Evolutionary conservation across 2,329 filamentous ascomycete species (phyloP), one percentile per base, ranked within the genome.

Genomic region (Hymenoscyphus repandus): DNA sequence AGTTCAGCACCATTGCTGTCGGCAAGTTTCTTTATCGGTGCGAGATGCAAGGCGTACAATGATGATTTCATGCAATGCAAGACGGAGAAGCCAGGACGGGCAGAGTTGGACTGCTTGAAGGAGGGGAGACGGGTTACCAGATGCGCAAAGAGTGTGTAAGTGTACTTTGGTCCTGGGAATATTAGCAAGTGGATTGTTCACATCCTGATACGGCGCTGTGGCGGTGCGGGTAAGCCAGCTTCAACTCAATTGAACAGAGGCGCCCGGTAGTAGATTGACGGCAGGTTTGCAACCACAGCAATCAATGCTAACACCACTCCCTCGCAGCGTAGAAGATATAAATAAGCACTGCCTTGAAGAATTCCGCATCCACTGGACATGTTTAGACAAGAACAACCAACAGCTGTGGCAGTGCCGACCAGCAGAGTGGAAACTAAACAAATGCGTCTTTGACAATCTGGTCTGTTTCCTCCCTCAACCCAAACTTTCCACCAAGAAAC

Each of bases 51-150:
- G 70, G 78, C 88, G 51, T 99, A 91, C 79, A 97, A 97, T 73
- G 93, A 99, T 77, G 93, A 99, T 74, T 99, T 87, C 75, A 99
- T 99, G 92, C 88, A 95, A 77, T 99, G 93, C 86, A 99, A 99
- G 85, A 88, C 82, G 62, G 90, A 96, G 74, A 85, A 90, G 65
- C 86, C 88, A 57, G 93, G 93, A 64, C 83, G 82, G 72, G 93
- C 90, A 70, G 93, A 99, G 77, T 72, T 95, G 58, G 89, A 96
- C 62, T 99, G 93, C 74, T 75, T 99, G 80, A 92, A 89, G 78
- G 93, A 99, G 76, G 93, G 93, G 51, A 82, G 93, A 70, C 88
- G 93, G 72, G 93, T 99, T 56, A 99, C 93, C 63, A 83, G 93
- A 74, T 99, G 93, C 77, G 93, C 93, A 53, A 85, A 88, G 63